Evolutionary conservation across 345 rosid genomes (phyloP), one percentile per base, ranked within the genome.

Genomic region (Mangifera indica): DNA sequence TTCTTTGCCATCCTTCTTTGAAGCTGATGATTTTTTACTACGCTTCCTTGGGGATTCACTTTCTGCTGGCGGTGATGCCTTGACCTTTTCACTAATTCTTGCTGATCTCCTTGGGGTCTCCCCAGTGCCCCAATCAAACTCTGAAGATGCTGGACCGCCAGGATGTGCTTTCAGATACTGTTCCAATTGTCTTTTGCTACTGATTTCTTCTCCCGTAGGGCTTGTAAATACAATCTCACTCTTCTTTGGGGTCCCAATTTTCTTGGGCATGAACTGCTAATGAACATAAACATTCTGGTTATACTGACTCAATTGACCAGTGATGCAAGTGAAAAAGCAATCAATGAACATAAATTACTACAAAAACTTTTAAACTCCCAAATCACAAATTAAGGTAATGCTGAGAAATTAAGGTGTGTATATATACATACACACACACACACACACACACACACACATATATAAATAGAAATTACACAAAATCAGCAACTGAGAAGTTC

Each of bases 21-120:
- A 69, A 75, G 83, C 85, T 2, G 87, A 72, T 57, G 89, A 73
- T 74, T 66, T 79, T 65, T 84, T 81, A 46, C 78, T 54, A 40
- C 85, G 80, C 75, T 85, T 90, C 81, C 79, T 88, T n/a, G 84
- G 83, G 51, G 84, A 80, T 69, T 85, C 89, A 72, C 71, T 73
- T 48, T 84, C 87, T 20, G 76, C 77, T 9, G 46, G 45, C 32
- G 80, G 72, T 32, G 82, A 66, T 54, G 79, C 76, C 76, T 86
- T 88, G 59, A 70, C 78, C 77, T 81, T 90, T 83, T 80, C 88
- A 51, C 86, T 85, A 68, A 90, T 88, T 72, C 96, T 84, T 34
- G 89, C 83, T 1, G 96, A 88, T 79, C 96, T 81, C 78, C 96
- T 82, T 29, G 91, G 93, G 26, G 84, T 82, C 79, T 90, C 92